phyloP scores from a whole-genome alignment of 305 asterid genomes.

The Withania somnifera region DNA sequence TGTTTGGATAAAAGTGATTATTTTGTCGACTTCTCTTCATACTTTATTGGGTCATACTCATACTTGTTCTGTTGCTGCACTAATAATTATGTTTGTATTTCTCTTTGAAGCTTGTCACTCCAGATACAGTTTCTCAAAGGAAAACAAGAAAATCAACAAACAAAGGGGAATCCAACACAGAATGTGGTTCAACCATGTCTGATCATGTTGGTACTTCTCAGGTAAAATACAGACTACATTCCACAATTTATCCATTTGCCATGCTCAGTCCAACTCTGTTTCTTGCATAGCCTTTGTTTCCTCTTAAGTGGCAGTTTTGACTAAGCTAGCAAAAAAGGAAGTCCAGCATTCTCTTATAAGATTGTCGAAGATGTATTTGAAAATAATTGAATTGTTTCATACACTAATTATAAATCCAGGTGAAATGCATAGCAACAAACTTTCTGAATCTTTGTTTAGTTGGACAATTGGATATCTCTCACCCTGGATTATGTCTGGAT shows the following conservation, averaged over 20 bases:
- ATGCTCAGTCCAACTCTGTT: background rate
- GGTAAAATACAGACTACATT: slow-evolving; percentile 11
- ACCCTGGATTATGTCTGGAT: background rate
- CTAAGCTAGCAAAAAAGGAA: background rate
- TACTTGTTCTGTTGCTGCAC: background rate
- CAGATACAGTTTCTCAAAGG: slow-evolving; percentile 2
- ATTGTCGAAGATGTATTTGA: background rate
- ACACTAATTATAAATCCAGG: background rate
- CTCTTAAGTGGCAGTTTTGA: background rate
- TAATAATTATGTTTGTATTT: background rate
- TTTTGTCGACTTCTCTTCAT: background rate
- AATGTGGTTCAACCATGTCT: slow-evolving; percentile 8
- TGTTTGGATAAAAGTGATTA: background rate
- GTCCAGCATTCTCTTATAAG: background rate
- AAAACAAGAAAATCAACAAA: slow-evolving; percentile 17
- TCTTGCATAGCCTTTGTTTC: background rate
- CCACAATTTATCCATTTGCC: background rate
- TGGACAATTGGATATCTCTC: background rate
- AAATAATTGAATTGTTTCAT: background rate
- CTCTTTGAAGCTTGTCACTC: background rate
- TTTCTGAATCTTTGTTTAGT: background rate
- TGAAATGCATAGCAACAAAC: background rate
- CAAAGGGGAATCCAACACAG: slow-evolving; percentile 10
- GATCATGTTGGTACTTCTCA: slow-evolving; percentile 21
- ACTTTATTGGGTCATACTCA: background rate